These are phyloP conservation scores for Arachis hypogaea DNA, from an alignment of 306 rosid genomes.

Conservation along the genomic window DNA sequence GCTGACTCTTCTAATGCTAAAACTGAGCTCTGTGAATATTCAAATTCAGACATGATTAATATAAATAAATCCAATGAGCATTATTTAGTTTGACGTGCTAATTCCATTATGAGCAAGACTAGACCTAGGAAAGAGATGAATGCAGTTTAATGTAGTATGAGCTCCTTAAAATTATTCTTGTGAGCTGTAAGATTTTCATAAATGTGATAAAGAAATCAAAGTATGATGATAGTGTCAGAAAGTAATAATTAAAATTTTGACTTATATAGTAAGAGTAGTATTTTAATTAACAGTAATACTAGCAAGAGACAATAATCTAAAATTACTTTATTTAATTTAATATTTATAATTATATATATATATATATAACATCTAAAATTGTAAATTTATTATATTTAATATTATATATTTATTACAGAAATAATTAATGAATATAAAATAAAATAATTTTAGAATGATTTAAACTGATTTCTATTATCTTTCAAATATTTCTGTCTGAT, in stretches of 20 bases:
- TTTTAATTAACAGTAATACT: too few relatives aligned
- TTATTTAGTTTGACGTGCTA: neutral
- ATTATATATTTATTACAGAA: too few relatives aligned
- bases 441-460: too few relatives aligned
- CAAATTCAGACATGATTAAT: constrained; percentile 32
- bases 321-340: too few relatives aligned
- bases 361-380: too few relatives aligned
- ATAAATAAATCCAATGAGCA: constrained; percentile 20
- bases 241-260: neutral
- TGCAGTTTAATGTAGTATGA: neutral
- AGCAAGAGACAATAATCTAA: too few relatives aligned
- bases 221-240: neutral
- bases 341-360: too few relatives aligned
- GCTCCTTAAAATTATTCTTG: neutral
- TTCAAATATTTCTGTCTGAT: too few relatives aligned
- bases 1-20: constrained; percentile 78
- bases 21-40: constrained; percentile 66
- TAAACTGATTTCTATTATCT: too few relatives aligned
- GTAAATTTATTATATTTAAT: too few relatives aligned
- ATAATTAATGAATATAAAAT: too few relatives aligned
- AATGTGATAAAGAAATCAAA: neutral
- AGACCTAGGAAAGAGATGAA: neutral
- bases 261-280: too few relatives aligned
- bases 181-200: neutral
- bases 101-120: constrained; percentile 24